phyloP scores from a whole-genome alignment of 805 yeast genomes.

The Hanseniaspora occidentalis region DNA sequence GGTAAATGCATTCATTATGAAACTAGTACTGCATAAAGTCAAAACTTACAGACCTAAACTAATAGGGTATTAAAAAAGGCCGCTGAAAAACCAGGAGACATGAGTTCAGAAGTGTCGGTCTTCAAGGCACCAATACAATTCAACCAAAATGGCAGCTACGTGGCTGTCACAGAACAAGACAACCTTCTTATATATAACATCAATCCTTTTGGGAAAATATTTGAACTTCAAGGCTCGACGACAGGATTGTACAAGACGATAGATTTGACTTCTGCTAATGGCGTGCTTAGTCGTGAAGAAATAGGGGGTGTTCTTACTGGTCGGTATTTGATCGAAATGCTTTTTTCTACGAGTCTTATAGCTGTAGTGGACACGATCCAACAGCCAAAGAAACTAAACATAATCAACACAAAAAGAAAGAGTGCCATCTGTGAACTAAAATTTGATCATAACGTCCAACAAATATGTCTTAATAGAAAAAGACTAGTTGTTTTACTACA shows the following conservation, averaged over 20 bases:
- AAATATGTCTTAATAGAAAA: constrained; percentile 69
- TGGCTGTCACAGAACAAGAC: constrained; percentile 56
- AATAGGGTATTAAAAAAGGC: too few species aligned
- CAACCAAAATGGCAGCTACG: constrained; percentile 79
- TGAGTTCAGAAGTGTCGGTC: neutral
- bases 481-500: constrained; percentile 64
- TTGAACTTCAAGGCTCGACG: constrained; percentile 26
- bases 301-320: constrained; percentile 29
- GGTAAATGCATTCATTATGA: too few species aligned
- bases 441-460: constrained; percentile 64
- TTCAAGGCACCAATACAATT: constrained; percentile 43
- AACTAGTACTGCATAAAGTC: too few species aligned
- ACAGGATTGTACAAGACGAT: neutral
- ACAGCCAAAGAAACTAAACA: constrained; percentile 50
- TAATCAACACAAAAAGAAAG: constrained; percentile 60
- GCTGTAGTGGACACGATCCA: constrained; percentile 76
- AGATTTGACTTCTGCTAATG: neutral
- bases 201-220: constrained; percentile 73
- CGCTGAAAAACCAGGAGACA: neutral
- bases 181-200: constrained; percentile 74
- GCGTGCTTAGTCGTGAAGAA: constrained; percentile 19
- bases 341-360: constrained; percentile 74
- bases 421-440: constrained; percentile 75
- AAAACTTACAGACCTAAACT: too few species aligned
- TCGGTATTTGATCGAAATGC: constrained; percentile 53